phyloP scores from a whole-genome alignment of 225 moss, liverwort and hornwort species.

The Neckera pumila region DNA sequence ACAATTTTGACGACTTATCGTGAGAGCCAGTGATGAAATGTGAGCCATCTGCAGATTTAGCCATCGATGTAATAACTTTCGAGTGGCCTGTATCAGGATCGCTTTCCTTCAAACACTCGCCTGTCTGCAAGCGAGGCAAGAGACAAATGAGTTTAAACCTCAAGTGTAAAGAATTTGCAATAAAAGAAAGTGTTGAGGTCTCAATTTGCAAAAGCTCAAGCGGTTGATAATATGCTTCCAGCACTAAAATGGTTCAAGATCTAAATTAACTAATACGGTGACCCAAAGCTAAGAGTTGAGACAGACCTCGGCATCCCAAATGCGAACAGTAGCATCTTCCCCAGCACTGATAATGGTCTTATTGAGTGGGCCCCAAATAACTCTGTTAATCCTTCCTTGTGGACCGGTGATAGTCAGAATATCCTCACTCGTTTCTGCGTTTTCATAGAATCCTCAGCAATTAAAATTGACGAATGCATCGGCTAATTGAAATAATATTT shows the following conservation, averaged over 20 bases:
- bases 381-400: constrained; percentile 87
- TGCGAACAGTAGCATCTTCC: constrained; percentile 70
- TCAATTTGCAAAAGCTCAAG: neutral
- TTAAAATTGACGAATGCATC: neutral
- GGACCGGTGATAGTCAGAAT: constrained; percentile 76
- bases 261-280: neutral
- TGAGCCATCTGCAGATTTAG: constrained; percentile 74
- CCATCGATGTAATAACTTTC: constrained; percentile 72
- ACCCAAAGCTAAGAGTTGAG: neutral
- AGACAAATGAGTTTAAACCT: neutral
- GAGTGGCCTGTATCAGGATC: constrained; percentile 70
- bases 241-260: neutral
- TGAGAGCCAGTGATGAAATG: constrained; percentile 78
- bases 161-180: neutral
- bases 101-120: constrained; percentile 74
- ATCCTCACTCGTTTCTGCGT: constrained; percentile 64
- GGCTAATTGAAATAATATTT: neutral
- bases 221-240: neutral
- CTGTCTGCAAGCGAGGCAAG: constrained; percentile 32
- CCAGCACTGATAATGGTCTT: constrained; percentile 94
- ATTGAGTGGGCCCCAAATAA: constrained; percentile 81
- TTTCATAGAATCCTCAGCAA: neutral
- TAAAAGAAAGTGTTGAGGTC: neutral
- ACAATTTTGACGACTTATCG: constrained; percentile 84
- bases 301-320: constrained; percentile 89